phyloP scores from a whole-genome alignment of 1,139 yeast genomes.

The Ogataea hybrid region DNA sequence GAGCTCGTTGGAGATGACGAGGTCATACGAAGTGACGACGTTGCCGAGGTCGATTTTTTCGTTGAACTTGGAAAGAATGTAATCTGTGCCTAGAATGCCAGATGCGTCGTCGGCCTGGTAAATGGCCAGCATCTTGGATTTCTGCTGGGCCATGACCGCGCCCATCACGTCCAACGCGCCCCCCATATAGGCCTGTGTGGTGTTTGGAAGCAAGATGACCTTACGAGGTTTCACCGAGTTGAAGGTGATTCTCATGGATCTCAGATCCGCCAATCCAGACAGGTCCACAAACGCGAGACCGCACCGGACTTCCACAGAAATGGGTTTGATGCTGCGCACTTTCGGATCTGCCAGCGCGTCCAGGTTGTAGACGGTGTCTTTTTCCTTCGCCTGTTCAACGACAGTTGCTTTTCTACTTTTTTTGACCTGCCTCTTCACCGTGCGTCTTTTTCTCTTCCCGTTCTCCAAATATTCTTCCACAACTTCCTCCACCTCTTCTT shows the following conservation, averaged over 20 bases:
- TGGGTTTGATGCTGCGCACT: slow-evolving; percentile 39
- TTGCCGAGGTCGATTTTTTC: slow-evolving; percentile 53
- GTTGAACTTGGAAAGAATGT: slow-evolving; percentile 37
- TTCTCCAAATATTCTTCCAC: slow-evolving; percentile 20
- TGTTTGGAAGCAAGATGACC: slow-evolving; percentile 49
- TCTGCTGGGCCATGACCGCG: slow-evolving; percentile 22
- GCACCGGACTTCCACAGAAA: slow-evolving; percentile 57
- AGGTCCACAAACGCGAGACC: slow-evolving; percentile 77
- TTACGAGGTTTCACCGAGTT: slow-evolving; percentile 80
- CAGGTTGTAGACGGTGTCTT: slow-evolving; percentile 39
- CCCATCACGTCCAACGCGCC: slow-evolving; percentile 19
- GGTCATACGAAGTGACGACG: slow-evolving; percentile 64
- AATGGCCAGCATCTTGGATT: slow-evolving; percentile 16
- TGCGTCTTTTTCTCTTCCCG: slow-evolving; percentile 40
- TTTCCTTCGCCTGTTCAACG: slow-evolving; percentile 34
- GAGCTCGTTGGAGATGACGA: slow-evolving; percentile 66
- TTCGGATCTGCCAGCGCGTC: slow-evolving; percentile 60
- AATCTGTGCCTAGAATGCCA: slow-evolving; percentile 25
- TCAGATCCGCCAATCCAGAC: slow-evolving; percentile 79
- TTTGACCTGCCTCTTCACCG: slow-evolving; percentile 33
- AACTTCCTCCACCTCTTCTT: slow-evolving; percentile 25
- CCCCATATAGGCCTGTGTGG: slow-evolving; percentile 22
- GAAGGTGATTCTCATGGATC: slow-evolving; percentile 77
- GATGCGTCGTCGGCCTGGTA: slow-evolving; percentile 14
- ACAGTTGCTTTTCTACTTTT: slow-evolving; percentile 27